These are phyloP conservation scores for Parastagonospora nodorum DNA, from an alignment of 2,329 filamentous ascomycete species.

Conservation along the genomic window DNA sequence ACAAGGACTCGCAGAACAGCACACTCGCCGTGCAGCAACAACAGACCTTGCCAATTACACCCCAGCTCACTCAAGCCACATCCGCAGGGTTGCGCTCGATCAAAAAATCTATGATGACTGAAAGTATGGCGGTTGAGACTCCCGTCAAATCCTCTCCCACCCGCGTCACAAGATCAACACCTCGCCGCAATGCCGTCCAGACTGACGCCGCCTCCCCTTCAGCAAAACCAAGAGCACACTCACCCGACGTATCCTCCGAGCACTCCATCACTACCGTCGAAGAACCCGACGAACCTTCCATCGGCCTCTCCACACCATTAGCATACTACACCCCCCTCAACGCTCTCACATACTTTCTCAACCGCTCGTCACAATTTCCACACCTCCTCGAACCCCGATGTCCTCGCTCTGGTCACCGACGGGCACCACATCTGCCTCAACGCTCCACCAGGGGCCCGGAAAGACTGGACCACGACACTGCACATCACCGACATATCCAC, in stretches of 20 bases:
- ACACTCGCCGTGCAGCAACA: conserved; percentile 11
- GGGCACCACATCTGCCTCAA: conserved; percentile 34
- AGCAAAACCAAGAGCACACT: conserved; percentile 12
- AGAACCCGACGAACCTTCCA: conserved; percentile 20
- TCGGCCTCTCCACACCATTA: conserved; percentile 48
- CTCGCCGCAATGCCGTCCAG: conserved; percentile 14
- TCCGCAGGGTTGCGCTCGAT: conserved; percentile 22
- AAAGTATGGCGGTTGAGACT: conserved; percentile 4
- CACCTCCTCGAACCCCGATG: conserved; percentile 45
- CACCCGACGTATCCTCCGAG: conserved; percentile 20
- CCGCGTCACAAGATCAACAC: conserved; percentile 10
- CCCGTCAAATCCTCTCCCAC: not conserved
- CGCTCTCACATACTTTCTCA: conserved; percentile 47
- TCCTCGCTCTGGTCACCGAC: conserved; percentile 51
- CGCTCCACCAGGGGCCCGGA: conserved; percentile 49
- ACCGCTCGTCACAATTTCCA: conserved; percentile 46
- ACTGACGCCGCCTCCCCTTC: conserved; percentile 13
- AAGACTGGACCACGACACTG: conserved; percentile 52
- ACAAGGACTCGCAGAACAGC: conserved; percentile 27
- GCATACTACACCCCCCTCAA: conserved; percentile 54
- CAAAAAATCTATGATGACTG: conserved; percentile 22
- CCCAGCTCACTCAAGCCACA: conserved; percentile 45
- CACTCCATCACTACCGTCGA: conserved; percentile 3
- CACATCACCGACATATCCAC: conserved; percentile 47
- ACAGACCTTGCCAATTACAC: conserved; percentile 40